phyloP scores from a whole-genome alignment of 345 rosid species.

The Bruguiera gymnorhiza region DNA sequence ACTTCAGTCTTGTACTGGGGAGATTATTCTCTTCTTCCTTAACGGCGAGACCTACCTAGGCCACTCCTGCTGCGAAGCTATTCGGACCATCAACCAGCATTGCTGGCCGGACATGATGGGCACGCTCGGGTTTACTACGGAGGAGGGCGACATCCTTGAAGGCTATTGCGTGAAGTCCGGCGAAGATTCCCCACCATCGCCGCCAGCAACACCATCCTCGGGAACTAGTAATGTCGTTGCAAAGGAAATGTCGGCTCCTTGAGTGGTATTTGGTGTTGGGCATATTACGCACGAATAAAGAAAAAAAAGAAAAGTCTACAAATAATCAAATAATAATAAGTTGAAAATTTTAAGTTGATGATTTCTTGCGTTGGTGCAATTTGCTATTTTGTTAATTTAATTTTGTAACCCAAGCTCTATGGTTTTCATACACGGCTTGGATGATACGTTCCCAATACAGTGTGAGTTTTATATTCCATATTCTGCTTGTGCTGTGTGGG shows the following conservation, averaged over 20 bases:
- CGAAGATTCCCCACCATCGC: neutral
- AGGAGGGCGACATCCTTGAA: slow-evolving; percentile 58
- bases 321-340: no score
- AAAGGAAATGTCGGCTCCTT: neutral
- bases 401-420: no score
- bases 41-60: slow-evolving; percentile 76
- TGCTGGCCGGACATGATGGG: slow-evolving; percentile 61
- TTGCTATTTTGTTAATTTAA: no score
- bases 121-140: slow-evolving; percentile 55
- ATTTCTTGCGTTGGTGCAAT: no score
- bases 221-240: neutral
- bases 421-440: no score
- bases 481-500: no score
- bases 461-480: no score
- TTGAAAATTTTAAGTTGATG: no score
- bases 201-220: neutral
- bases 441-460: no score
- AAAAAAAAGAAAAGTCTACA: no score
- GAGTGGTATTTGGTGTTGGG: no score
- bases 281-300: no score
- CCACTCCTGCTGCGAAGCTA: slow-evolving; percentile 52
- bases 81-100: slow-evolving; percentile 35
- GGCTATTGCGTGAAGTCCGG: slow-evolving; percentile 41
- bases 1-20: slow-evolving; percentile 67
- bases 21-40: slow-evolving; percentile 56